phyloP scores from a whole-genome alignment of 139 green algal species.

The Tetradesmus lagerheimii region DNA sequence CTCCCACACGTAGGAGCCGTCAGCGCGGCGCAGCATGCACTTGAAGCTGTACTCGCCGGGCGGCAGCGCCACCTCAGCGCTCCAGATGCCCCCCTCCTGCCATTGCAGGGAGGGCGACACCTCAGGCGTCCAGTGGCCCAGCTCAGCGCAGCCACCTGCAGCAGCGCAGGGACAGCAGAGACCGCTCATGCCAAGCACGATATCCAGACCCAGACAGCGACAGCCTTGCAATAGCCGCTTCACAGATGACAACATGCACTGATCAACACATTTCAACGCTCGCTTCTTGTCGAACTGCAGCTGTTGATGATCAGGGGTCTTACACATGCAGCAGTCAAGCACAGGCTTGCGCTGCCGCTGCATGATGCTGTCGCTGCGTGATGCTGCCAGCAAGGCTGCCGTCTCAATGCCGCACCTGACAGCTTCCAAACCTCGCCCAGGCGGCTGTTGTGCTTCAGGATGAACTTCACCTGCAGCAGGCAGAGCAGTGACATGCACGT shows the following conservation, averaged over 20 bases:
- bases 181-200: too few relatives aligned
- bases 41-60: slow-evolving; percentile 47
- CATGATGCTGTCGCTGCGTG: neutral
- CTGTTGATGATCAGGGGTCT: neutral
- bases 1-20: slow-evolving; percentile 43
- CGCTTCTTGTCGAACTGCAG: neutral
- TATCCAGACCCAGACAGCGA: too few relatives aligned
- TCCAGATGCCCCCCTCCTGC: slow-evolving; percentile 41
- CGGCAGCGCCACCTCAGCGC: slow-evolving; percentile 31
- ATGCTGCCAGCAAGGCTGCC: neutral
- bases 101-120: slow-evolving; percentile 13
- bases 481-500: neutral
- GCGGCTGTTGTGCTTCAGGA: slow-evolving; percentile 23
- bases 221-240: too few relatives aligned
- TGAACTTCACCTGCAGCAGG: slow-evolving; percentile 45
- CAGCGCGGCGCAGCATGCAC: slow-evolving; percentile 36
- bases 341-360: neutral
- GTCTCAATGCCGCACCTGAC: neutral
- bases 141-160: slow-evolving; percentile 22
- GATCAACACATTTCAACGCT: neutral
- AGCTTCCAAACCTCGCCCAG: slow-evolving; percentile 50
- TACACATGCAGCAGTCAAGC: neutral
- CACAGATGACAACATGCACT: too few relatives aligned
- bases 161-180: neutral
- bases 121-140: slow-evolving; percentile 39